These are phyloP conservation scores for Phylloporus scabripes DNA, from an alignment of 768 basidiomycete species.

Conservation along the genomic window DNA sequence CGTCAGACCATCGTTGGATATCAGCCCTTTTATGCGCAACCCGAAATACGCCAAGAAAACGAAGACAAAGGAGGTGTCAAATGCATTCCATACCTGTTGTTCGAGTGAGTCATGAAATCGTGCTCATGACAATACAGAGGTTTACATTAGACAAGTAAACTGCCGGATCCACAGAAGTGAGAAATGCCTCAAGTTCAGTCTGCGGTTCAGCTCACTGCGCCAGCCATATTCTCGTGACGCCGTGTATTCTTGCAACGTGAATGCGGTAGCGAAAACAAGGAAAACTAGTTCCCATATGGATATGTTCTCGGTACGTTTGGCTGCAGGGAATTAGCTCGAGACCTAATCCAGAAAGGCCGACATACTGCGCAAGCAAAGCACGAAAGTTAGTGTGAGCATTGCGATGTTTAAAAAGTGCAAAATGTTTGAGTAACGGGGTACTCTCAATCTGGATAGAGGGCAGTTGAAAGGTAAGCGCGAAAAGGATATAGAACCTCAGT, in stretches of 20 bases:
- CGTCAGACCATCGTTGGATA: conserved; percentile 43
- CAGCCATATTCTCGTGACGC: conserved; percentile 83
- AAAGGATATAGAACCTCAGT: not conserved
- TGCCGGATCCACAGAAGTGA: conserved; percentile 13
- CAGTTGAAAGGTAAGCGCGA: conserved; percentile 1
- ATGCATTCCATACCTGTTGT: conserved; percentile 82
- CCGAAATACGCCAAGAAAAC: conserved; percentile 65
- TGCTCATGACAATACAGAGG: not conserved
- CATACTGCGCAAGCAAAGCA: conserved; percentile 72
- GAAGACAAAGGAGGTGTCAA: conserved; percentile 70
- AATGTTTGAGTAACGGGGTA: conserved; percentile 73
- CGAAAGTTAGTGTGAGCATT: conserved; percentile 59
- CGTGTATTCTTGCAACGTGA: conserved; percentile 83
- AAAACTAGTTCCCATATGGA: conserved; percentile 68
- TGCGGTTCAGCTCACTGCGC: conserved; percentile 54
- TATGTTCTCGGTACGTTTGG: conserved; percentile 46
- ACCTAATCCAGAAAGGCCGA: not conserved
- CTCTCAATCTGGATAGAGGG: conserved; percentile 52
- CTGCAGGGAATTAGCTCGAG: conserved; percentile 33
- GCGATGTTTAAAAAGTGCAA: conserved; percentile 78
- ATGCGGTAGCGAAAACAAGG: conserved; percentile 70
- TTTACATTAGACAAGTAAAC: conserved; percentile 82
- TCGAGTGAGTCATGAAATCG: not conserved
- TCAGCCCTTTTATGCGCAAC: conserved; percentile 61
- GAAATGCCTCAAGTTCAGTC: not conserved